phyloP scores from a whole-genome alignment of 768 basidiomycete species.

The Xerocomellus intermedius region DNA sequence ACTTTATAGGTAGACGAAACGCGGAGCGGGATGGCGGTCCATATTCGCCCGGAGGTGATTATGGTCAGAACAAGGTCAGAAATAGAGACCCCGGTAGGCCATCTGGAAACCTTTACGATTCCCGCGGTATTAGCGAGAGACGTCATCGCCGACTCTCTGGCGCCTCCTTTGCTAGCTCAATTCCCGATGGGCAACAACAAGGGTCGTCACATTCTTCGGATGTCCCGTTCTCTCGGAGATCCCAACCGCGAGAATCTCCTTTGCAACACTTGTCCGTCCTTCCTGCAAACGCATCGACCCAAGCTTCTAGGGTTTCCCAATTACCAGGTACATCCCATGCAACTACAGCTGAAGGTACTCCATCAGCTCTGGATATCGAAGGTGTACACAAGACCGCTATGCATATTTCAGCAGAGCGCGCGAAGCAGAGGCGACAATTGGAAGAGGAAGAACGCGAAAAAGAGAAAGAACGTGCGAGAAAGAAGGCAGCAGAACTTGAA shows the following conservation, averaged over 20 bases:
- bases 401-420: conserved; percentile 83
- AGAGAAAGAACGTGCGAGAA: conserved; percentile 74
- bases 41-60: conserved; percentile 12
- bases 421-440: conserved; percentile 72
- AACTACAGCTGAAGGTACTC: conserved; percentile 37
- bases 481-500: conserved; percentile 77
- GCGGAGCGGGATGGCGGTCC: conserved; percentile 16
- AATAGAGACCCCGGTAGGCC: conserved; percentile 15
- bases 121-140: conserved; percentile 17
- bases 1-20: conserved; percentile 18
- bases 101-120: conserved; percentile 16
- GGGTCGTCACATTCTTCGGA: conserved; percentile 23
- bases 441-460: conserved; percentile 84
- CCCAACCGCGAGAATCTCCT: conserved; percentile 46
- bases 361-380: conserved; percentile 50
- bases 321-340: conserved; percentile 46
- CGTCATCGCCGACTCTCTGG: conserved; percentile 24
- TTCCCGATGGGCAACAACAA: conserved; percentile 20
- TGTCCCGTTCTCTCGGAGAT: conserved; percentile 26
- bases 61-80: conserved; percentile 18
- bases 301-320: conserved; percentile 31
- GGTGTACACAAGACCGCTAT: conserved; percentile 72
- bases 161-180: conserved; percentile 21
- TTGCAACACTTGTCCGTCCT: conserved; percentile 34
- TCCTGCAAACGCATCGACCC: conserved; percentile 10